These are phyloP conservation scores for Penicillium sp. DNA, from an alignment of 2,329 filamentous ascomycete species.

Conservation along the genomic window DNA sequence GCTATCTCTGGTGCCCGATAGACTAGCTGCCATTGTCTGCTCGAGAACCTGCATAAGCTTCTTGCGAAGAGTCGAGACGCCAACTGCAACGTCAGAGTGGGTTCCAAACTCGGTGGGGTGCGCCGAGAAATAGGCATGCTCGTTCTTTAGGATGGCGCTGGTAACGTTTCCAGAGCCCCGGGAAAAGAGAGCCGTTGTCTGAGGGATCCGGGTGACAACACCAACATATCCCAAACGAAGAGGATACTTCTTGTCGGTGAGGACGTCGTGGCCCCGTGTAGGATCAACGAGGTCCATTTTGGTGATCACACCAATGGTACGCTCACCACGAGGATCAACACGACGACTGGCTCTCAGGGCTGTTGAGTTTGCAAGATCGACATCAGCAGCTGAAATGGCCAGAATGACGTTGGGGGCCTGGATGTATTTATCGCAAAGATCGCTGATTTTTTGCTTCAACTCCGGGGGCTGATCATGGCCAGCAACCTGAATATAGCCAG, in stretches of 20 bases:
- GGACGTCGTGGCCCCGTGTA: conserved; percentile 70
- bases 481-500: conserved; percentile 95
- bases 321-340: conserved; percentile 89
- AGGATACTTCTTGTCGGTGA: conserved; percentile 89
- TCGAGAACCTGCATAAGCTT: conserved; percentile 97
- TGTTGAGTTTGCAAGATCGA: conserved; percentile 95
- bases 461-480: conserved; percentile 87
- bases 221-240: conserved; percentile 94
- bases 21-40: conserved; percentile 91
- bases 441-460: conserved; percentile 91
- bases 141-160: conserved; percentile 80
- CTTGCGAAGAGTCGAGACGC: conserved; percentile 83
- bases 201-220: conserved; percentile 82
- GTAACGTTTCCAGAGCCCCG: conserved; percentile 78
- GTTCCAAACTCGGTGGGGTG: conserved; percentile 79
- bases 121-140: conserved; percentile 79
- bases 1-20: conserved; percentile 85
- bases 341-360: conserved; percentile 84
- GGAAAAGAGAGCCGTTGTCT: conserved; percentile 70
- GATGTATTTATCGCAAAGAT: conserved; percentile 98
- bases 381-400: conserved; percentile 95
- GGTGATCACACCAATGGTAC: conserved; percentile 97
- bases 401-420: conserved; percentile 94
- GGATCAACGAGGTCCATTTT: conserved; percentile 98
- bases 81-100: conserved; percentile 71